These are phyloP conservation scores for Microbotryomycetes sp. DNA, from an alignment of 1,284 basidiomycete species.

Conservation along the genomic window DNA sequence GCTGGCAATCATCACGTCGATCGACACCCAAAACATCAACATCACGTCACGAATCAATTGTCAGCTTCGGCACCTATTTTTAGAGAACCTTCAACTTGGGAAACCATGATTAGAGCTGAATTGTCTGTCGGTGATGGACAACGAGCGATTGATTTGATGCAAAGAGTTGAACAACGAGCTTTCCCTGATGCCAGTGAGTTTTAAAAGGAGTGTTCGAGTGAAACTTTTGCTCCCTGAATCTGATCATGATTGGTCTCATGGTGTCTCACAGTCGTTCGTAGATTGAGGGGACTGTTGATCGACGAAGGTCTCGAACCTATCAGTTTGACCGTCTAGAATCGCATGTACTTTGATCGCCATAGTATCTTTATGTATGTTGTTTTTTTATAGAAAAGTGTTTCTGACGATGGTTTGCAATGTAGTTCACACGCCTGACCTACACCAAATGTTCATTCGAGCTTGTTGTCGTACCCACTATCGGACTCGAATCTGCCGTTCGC, in stretches of 20 bases:
- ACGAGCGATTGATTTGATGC: constrained; percentile 63
- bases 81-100: constrained; percentile 66
- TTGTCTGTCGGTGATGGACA: constrained; percentile 67
- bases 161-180: constrained; percentile 62
- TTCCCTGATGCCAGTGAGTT: constrained; percentile 42
- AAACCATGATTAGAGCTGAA: constrained; percentile 86
- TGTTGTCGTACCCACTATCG: too few species aligned
- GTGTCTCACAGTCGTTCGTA: neutral
- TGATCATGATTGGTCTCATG: neutral
- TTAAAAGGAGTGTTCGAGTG: too few species aligned
- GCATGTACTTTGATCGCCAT: too few species aligned
- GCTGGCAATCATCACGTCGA: constrained; percentile 69
- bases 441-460: too few species aligned
- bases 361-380: too few species aligned
- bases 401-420: too few species aligned
- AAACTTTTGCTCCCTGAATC: neutral
- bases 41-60: constrained; percentile 43
- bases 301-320: neutral
- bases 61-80: constrained; percentile 59
- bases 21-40: constrained; percentile 46
- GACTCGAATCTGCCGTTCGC: neutral
- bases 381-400: too few species aligned
- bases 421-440: too few species aligned
- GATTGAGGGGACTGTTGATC: neutral
- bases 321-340: too few species aligned